Evolutionary conservation across 1,284 basidiomycete genomes (phyloP), one percentile per base, ranked within the genome.

Genomic region (Moniliella sp.): DNA sequence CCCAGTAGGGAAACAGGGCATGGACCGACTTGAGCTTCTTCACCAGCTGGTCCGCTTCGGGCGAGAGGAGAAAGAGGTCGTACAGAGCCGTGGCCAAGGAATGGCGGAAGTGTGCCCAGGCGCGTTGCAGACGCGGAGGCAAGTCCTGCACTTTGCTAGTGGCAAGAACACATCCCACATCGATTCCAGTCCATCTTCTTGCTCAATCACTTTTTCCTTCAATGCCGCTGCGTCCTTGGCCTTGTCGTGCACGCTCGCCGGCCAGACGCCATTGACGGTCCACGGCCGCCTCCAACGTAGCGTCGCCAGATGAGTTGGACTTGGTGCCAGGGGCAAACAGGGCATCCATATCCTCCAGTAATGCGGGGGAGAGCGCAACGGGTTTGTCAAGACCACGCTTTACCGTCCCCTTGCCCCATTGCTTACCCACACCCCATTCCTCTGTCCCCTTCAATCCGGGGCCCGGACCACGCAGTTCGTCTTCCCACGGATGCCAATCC

Each of bases 101-200:
- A 30, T 11, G n/a, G 18, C 11, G 16, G 10, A 3, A 18, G 16
- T 7, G 10, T 18, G 16, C 28, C 32, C 10, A 19, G 25, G 21
- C 53, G 42, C 32, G 53, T 54, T 27, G 43, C 41, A 28, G 48
- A 52, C 16, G 38, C 2, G 41, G 32, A 4, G 55, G 55, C 39
- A 58, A 27, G 30, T 58, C 57, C 25, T 39, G 36, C 32, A 58
- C 39, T 32, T 43, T 50, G 44, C 40, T 39, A 26, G 57, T 39
- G 18, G 45, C 45, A 15, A 58, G 42, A n/a, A n/a, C n/a, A n/a
- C n/a, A n/a, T n/a, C n/a, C 15, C 28, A 7, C 28, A 30, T 30
- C 28, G 16, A 30, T 9, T 30, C 51, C 13, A 58, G 35, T 10
- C 55, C 55, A 3, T 42, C 46, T 37, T 58, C 55, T 34, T 43